These are phyloP conservation scores for Panaeolus cyanescens DNA, from an alignment of 768 basidiomycete genomes.

Conservation along the genomic window DNA sequence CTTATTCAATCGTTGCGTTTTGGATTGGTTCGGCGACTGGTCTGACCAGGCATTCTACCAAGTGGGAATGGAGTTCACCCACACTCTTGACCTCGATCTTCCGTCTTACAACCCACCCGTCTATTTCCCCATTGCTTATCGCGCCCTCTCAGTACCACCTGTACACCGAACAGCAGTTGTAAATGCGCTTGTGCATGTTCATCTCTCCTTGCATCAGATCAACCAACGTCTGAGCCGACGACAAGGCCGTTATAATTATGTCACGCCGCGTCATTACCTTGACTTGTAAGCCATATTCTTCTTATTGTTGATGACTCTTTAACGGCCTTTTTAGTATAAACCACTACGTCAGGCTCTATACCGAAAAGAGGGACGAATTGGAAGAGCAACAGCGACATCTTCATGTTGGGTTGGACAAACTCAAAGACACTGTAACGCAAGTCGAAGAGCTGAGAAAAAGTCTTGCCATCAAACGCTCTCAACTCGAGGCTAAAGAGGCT, in stretches of 20 bases:
- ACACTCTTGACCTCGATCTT: conserved; percentile 89
- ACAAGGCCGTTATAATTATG: conserved; percentile 95
- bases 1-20: conserved; percentile 97
- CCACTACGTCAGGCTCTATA: conserved; percentile 93
- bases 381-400: conserved; percentile 99
- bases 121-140: conserved; percentile 89
- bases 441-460: conserved; percentile 96
- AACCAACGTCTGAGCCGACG: conserved; percentile 87
- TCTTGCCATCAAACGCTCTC: conserved; percentile 89
- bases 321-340: conserved; percentile 67
- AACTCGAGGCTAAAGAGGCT: conserved; percentile 89
- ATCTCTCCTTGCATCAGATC: conserved; percentile 85
- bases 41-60: conserved; percentile 98
- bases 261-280: conserved; percentile 96
- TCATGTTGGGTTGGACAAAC: conserved; percentile 96
- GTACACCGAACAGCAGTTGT: conserved; percentile 88
- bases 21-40: conserved; percentile 99
- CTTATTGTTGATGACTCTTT: conserved; percentile 11
- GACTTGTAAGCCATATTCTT: conserved; percentile 81
- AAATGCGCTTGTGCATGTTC: conserved; percentile 92
- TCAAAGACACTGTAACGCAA: conserved; percentile 93
- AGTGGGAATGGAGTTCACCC: conserved; percentile 96
- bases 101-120: conserved; percentile 77
- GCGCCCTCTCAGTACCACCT: conserved; percentile 83
- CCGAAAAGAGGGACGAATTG: conserved; percentile 94